Evolutionary conservation across 1,139 yeast genomes (phyloP).

Genomic region (Waltiozyma sp.): DNA sequence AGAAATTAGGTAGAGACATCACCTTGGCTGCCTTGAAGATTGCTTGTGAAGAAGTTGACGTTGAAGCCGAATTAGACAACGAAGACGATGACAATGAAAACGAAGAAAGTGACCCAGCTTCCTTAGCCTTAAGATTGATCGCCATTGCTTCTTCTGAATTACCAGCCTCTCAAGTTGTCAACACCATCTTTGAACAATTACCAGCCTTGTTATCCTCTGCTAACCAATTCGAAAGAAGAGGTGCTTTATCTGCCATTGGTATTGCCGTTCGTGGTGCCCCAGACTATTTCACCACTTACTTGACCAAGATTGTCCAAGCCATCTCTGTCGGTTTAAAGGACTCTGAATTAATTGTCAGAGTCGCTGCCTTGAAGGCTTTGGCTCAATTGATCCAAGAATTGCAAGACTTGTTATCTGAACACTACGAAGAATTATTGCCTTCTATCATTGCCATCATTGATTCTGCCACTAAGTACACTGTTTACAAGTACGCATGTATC

Average conservation of each 20-base stretch:
- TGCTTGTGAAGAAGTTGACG: slow-evolving; percentile 72
- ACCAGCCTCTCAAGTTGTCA: slow-evolving; percentile 87
- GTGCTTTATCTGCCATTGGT: slow-evolving; percentile 73
- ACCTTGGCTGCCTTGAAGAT: slow-evolving; percentile 66
- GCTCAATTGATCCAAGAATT: slow-evolving; percentile 73
- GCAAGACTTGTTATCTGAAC: slow-evolving; percentile 74
- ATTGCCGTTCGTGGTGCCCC: slow-evolving; percentile 91
- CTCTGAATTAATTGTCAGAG: slow-evolving; percentile 63
- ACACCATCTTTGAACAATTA: slow-evolving; percentile 63
- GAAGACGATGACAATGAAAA: slow-evolving; percentile 88
- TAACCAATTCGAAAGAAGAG: slow-evolving; percentile 75
- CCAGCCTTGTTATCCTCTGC: slow-evolving; percentile 53
- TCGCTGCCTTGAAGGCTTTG: slow-evolving; percentile 78
- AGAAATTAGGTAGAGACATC: slow-evolving; percentile 72
- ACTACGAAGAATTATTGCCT: slow-evolving; percentile 75
- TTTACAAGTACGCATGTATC: slow-evolving; percentile 83
- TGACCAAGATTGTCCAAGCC: slow-evolving; percentile 62
- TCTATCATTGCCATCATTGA: slow-evolving; percentile 81
- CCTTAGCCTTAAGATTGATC: slow-evolving; percentile 71
- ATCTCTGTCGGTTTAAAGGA: slow-evolving; percentile 73
- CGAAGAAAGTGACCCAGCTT: slow-evolving; percentile 75
- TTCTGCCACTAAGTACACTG: slow-evolving; percentile 69
- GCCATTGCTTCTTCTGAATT: slow-evolving; percentile 71
- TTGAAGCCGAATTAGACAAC: slow-evolving; percentile 56
- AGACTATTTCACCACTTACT: slow-evolving; percentile 71